Evolutionary conservation across 192 early-diverging fungal genomes (phyloP), one percentile per base, ranked within the genome.

Genomic region (Diversispora epigaea): DNA sequence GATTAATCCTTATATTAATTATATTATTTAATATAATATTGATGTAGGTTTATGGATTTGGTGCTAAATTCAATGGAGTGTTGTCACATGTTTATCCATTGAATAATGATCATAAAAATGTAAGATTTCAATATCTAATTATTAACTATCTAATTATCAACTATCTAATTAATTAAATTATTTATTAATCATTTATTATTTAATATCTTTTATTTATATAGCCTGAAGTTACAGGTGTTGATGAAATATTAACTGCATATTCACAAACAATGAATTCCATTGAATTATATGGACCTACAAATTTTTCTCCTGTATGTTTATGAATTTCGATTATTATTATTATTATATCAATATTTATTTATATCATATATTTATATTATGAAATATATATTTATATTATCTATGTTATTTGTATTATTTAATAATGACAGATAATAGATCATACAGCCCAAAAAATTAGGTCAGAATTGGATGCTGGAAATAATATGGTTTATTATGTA

Each of bases 31-130:
- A n/a, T n/a, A n/a, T 32, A 32, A 32, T 32, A 32, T 32, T 32
- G 25, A 32, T 32, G 2, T 32, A 32, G 25, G 25, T 32, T 32
- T 88, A 80, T 71, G 87, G 87, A 60, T 88, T 88, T 77, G 87
- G 87, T n/a, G 86, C 82, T 1, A 80, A 81, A 47, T 60, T 85
- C 12, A 49, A 76, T 21, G 82, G 80, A 6, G 68, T 63, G 14
- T 75, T 87, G 49, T 83, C 79, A 14, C 86, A 88, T 40, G 81
- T 77, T 14, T 84, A 84, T 67, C 77, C 84, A 19, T 63, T 88
- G 11, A 88, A 84, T 73, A 75, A 75, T 43, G 78, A 85, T 64
- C 62, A 39, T 2, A 52, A 7, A 22, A 76, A 78, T 60, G 82
- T 83, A 77, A 58, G 78, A 63, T 15, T 15, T n/a, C n/a, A n/a